Percentiles rank a stretch among this genome's conserved stretches.
Conservation (phyloP, 2,329 filamentous ascomycete species). For the Myriosclerotinia curreyana region DNA sequence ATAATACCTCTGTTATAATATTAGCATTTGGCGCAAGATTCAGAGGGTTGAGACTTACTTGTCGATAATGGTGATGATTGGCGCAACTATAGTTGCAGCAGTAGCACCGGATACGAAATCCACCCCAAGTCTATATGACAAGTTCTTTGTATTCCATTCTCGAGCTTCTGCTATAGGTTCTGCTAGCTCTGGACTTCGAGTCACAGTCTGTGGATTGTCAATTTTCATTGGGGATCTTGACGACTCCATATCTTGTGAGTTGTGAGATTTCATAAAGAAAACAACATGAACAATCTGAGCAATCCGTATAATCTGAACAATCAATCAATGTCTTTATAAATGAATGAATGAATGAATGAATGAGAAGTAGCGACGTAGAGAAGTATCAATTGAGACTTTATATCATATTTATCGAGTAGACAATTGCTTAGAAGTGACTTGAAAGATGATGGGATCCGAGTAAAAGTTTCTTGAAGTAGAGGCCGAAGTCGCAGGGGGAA, state of each 20-base stretch:
- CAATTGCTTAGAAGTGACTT: constrained; percentile 5
- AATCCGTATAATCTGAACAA: not conserved
- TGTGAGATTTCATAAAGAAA: constrained; percentile 11
- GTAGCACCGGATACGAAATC: constrained; percentile 68
- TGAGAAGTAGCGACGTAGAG: not conserved
- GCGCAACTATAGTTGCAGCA: constrained; percentile 74
- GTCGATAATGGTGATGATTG: constrained; percentile 84
- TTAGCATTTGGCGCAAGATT: constrained; percentile 25
- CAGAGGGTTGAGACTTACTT: constrained; percentile 51
- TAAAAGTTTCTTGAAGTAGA: not conserved
- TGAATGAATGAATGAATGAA: not conserved
- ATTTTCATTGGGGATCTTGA: constrained; percentile 16
- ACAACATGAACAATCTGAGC: not conserved
- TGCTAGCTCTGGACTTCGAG: constrained; percentile 18
- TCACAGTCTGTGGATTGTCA: constrained; percentile 19
- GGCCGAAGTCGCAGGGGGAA: constrained; percentile 2
- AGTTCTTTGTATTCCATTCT: constrained; percentile 72
- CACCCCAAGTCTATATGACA: constrained; percentile 62
- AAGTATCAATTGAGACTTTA: not conserved
- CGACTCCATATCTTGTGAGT: constrained; percentile 11
- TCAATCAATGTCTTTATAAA: not conserved
- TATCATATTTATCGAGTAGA: not conserved
- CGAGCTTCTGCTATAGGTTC: constrained; percentile 27
- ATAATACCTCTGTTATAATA: constrained; percentile 61
- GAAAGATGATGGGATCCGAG: not conserved